phyloP scores from a whole-genome alignment of 2,329 filamentous ascomycete species.

The Rhytidhysteron rufulum region DNA sequence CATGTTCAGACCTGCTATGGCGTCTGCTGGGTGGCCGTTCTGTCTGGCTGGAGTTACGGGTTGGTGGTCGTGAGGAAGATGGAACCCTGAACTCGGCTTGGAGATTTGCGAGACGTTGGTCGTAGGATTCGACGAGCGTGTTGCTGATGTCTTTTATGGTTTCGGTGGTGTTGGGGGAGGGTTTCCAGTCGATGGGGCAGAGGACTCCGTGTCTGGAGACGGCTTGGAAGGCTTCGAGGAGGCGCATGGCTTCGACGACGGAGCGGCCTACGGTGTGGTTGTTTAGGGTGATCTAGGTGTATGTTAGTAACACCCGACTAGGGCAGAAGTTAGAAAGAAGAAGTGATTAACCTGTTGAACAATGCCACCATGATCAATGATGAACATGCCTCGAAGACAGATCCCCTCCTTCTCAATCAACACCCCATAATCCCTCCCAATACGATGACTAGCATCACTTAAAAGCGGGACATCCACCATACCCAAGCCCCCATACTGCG shows the following conservation, averaged over 20 bases:
- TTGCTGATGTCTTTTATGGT: constrained; percentile 22
- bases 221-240: constrained; percentile 28
- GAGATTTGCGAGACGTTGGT: constrained; percentile 20
- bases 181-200: constrained; percentile 29
- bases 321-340: neutral
- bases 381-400: constrained; percentile 26
- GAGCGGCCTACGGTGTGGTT: constrained; percentile 26
- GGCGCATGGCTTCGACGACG: constrained; percentile 25
- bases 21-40: no score
- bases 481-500: constrained; percentile 25
- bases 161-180: constrained; percentile 9
- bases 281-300: constrained; percentile 25
- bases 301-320: constrained; percentile 1
- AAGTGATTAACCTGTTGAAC: constrained; percentile 20
- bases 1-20: no score
- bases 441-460: constrained; percentile 24
- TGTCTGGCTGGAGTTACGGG: no score
- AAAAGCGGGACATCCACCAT: constrained; percentile 23
- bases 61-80: no score
- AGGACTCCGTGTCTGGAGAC: constrained; percentile 27
- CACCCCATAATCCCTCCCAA: constrained; percentile 25
- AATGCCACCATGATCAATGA: constrained; percentile 20
- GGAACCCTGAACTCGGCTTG: constrained; percentile 27
- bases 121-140: constrained; percentile 23
- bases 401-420: constrained; percentile 27